Evolutionary conservation across 352 stramenopile genomes (phyloP).

Genomic region (Peronospora belbahrii): DNA sequence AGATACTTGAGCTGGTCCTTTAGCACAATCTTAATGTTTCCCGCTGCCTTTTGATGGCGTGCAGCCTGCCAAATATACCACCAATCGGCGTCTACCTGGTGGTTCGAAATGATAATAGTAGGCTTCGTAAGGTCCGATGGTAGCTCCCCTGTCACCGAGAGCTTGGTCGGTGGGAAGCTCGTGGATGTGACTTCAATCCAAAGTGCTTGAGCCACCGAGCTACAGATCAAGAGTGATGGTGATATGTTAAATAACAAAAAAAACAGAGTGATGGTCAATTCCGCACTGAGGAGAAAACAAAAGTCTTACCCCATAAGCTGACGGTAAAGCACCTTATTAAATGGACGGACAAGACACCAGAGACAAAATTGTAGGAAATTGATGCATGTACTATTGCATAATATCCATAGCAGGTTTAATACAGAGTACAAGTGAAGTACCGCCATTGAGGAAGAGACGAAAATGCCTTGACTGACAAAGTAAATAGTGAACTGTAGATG

Average conservation of each 20-base stretch:
- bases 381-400: slow-evolving; percentile 76
- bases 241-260: neutral
- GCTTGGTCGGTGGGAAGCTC: slow-evolving; percentile 75
- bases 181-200: slow-evolving; percentile 86
- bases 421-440: slow-evolving; percentile 58
- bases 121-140: slow-evolving; percentile 64
- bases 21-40: slow-evolving; percentile 88
- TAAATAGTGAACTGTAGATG: no score
- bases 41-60: slow-evolving; percentile 44
- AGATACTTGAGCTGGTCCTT: slow-evolving; percentile 88
- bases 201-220: slow-evolving; percentile 49
- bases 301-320: slow-evolving; percentile 51
- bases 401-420: slow-evolving; percentile 76
- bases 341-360: slow-evolving; percentile 77
- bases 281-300: neutral
- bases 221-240: slow-evolving; percentile 10
- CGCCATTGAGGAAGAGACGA: slow-evolving; percentile 32
- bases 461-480: no score
- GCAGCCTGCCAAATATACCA: slow-evolving; percentile 89
- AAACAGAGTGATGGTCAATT: slow-evolving; percentile 11
- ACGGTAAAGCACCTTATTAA: slow-evolving; percentile 77
- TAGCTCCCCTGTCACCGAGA: slow-evolving; percentile 79
- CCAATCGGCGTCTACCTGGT: slow-evolving; percentile 90
- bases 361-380: slow-evolving; percentile 77
- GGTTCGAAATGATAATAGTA: slow-evolving; percentile 87